Base-by-base conservation (phyloP, 2,329 filamentous ascomycete genomes). In the Tolypocladium tundrense region DNA sequence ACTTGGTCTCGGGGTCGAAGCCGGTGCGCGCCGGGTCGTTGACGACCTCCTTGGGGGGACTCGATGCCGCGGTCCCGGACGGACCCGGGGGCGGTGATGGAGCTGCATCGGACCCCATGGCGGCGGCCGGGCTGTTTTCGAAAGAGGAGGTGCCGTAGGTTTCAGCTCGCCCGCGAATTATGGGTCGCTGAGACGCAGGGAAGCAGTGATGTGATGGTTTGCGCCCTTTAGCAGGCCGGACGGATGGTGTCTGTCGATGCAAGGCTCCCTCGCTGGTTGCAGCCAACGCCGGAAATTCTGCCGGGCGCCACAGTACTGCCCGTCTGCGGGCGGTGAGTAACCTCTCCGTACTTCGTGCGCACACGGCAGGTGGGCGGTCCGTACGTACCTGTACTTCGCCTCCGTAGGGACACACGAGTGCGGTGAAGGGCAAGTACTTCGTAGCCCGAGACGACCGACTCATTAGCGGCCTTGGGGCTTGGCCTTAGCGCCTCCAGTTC, bases 11-110 rank as follows among this genome's bases (percentile, higher is more conserved):
- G 55, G 84, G 83, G 72, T 86, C 81, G 77, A 86, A 87, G 63
- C 83, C 83, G 27, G 84, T 86, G 62, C 80, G 77, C 59, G 76
- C 70, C 48, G 84, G 83, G 71, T 86, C 81, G 71, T 86, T 86
- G 63, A 75, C 65, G 64, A 82, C 72, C 68, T 77, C 69, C 60
- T 66, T 68, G 31, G 45, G 21, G 11, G 55, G n/a, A 3, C 51
- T 54, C 55, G 62, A 54, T 33, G 58, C 14, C 7, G 57, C 40
- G 24, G 58, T 19, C 33, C 55, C 53, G 55, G 57, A 45, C 33
- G 62, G 57, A 21, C 59, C 57, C 53, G 59, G 59, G 56, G 67
- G 59, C 54, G 62, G 57, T 40, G 58, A 53, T 35, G 59, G 60
- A n/a, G 62, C 53, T 51, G 65, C 45, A 54, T 56, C 50, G 62